These are phyloP conservation scores for Phytophthora chlamydospora DNA, from an alignment of 352 stramenopile genomes.

Conservation along the genomic window DNA sequence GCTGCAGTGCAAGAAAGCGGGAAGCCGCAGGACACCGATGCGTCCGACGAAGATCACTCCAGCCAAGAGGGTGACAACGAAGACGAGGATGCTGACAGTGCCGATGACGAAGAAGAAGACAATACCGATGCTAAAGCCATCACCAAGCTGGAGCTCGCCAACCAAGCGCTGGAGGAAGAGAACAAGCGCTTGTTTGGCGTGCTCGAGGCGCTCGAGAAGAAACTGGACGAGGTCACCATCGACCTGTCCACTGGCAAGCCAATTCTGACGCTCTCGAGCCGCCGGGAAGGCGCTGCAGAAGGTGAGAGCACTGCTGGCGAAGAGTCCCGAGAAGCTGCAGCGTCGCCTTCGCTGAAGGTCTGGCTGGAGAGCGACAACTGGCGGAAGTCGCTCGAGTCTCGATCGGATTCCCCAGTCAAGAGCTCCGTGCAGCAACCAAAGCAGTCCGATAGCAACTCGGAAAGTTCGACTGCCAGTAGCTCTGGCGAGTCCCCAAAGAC, in stretches of 20 bases:
- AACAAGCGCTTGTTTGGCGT: conserved; percentile 60
- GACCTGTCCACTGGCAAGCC: conserved; percentile 45
- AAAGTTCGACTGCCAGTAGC: background rate
- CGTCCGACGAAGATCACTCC: conserved; percentile 31
- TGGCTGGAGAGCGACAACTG: conserved; percentile 64
- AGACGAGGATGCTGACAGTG: conserved; percentile 30
- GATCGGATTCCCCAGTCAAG: conserved; percentile 14
- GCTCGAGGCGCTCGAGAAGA: conserved; percentile 49
- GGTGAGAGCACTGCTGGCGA: background rate
- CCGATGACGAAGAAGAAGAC: conserved; percentile 18
- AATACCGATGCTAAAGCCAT: conserved; percentile 26
- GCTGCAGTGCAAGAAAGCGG: conserved; percentile 13
- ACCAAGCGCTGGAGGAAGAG: conserved; percentile 49
- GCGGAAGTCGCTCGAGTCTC: conserved; percentile 40
- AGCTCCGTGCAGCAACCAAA: background rate
- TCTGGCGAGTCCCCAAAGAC: background rate
- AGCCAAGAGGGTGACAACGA: conserved; percentile 37
- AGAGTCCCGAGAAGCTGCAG: conserved; percentile 22
- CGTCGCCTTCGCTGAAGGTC: conserved; percentile 49
- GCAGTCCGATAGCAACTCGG: conserved; percentile 1
- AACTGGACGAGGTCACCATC: conserved; percentile 54
- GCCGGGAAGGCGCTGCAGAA: conserved; percentile 4
- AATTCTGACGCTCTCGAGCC: conserved; percentile 38
- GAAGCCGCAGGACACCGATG: conserved; percentile 23
- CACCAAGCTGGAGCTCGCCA: conserved; percentile 44